phyloP scores from a whole-genome alignment of 495 filamentous ascomycete species.

The Penicillium lagena region DNA sequence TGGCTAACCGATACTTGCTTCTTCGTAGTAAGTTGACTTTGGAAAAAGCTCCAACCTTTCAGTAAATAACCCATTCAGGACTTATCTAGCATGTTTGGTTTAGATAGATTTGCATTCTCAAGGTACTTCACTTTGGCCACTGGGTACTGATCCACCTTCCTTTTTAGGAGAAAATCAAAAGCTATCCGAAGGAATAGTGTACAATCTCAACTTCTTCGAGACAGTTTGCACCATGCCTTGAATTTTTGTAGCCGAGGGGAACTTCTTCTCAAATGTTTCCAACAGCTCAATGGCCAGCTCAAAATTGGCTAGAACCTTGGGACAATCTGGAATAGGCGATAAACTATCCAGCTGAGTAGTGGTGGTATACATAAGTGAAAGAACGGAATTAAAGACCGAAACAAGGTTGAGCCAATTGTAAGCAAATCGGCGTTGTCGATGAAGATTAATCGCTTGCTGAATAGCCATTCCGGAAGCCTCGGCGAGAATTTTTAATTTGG shows the following conservation, averaged over 20 bases:
- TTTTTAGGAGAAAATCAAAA: background rate
- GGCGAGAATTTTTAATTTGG: conserved; percentile 22
- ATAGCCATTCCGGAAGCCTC: conserved; percentile 29
- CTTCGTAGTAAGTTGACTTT: too few species aligned
- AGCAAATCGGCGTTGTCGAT: conserved; percentile 28
- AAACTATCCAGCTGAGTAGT: conserved; percentile 23
- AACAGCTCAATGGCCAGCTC: conserved; percentile 25
- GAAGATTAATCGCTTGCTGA: conserved; percentile 27
- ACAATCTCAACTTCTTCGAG: conserved; percentile 1
- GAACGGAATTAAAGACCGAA: conserved; percentile 24
- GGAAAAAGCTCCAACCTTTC: background rate
- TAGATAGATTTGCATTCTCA: too few species aligned
- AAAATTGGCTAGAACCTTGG: conserved; percentile 23
- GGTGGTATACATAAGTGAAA: conserved; percentile 32
- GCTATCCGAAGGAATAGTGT: conserved; percentile 2
- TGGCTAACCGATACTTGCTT: too few species aligned
- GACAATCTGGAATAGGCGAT: conserved; percentile 10
- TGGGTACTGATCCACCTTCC: too few species aligned
- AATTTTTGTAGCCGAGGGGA: conserved; percentile 26
- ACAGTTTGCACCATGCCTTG: conserved; percentile 25
- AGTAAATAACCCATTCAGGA: background rate
- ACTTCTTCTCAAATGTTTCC: conserved; percentile 24
- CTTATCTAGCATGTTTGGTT: too few species aligned
- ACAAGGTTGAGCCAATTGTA: conserved; percentile 38
- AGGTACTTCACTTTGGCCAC: too few species aligned